Evolutionary conservation across 305 asterid genomes (phyloP).

Genomic region (Fraxinus sp.): DNA sequence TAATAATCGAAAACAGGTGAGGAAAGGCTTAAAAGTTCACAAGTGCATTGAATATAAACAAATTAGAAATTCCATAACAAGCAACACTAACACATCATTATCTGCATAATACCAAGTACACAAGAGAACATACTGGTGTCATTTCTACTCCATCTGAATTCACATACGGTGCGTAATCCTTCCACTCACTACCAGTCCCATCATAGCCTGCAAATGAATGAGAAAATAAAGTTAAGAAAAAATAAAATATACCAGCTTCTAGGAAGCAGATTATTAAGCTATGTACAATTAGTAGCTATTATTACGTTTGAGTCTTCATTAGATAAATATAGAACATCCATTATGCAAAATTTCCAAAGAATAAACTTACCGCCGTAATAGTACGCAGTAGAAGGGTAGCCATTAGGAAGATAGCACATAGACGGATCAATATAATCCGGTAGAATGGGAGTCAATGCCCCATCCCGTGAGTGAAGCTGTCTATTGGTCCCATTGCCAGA

Average conservation of each 20-base stretch:
- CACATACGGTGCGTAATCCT: constrained; percentile 51
- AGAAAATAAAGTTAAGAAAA: neutral
- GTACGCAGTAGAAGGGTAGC: constrained; percentile 49
- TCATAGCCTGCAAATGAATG: constrained; percentile 39
- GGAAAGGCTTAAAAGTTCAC: neutral
- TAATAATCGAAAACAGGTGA: neutral
- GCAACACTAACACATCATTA: neutral
- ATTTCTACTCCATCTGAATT: constrained; percentile 60
- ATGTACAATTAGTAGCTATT: neutral
- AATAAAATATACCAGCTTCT: neutral
- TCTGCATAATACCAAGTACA: neutral
- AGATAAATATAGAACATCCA: neutral
- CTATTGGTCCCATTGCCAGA: constrained; percentile 39
- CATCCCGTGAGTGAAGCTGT: constrained; percentile 36
- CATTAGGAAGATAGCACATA: constrained; percentile 41
- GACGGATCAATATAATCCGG: constrained; percentile 57
- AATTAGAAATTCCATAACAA: neutral
- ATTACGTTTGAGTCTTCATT: neutral
- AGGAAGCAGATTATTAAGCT: neutral
- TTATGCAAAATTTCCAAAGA: neutral
- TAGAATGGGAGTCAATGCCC: constrained; percentile 46
- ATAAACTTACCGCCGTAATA: constrained; percentile 45
- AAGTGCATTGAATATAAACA: neutral
- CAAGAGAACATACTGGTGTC: constrained; percentile 38
- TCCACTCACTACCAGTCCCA: constrained; percentile 51